Conservation (phyloP, 768 basidiomycete genomes). For the Porpolomopsis calyptriformis region DNA sequence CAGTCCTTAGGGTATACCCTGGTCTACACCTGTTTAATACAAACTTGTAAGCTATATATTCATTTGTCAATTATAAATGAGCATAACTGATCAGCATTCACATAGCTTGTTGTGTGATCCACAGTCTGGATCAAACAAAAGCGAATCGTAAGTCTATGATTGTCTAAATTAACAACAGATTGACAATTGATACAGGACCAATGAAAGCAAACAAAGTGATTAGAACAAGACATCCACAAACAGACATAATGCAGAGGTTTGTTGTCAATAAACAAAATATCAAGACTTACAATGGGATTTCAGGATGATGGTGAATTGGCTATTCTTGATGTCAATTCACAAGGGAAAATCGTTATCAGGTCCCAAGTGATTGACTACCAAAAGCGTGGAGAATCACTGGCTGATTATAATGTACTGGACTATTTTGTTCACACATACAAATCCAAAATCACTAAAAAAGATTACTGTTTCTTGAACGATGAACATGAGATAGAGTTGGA, state of each 20-base stretch:
- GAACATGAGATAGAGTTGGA: slow-evolving; percentile 5
- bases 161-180: no score
- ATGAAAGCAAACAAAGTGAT: no score
- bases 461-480: background rate
- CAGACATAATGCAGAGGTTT: no score
- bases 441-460: background rate
- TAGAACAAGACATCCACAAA: no score
- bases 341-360: slow-evolving; percentile 8
- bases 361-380: slow-evolving; percentile 21
- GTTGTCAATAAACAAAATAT: no score
- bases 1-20: slow-evolving; percentile 16
- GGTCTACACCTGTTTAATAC: no score
- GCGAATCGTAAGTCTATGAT: no score
- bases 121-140: no score
- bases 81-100: background rate
- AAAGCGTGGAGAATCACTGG: slow-evolving; percentile 14
- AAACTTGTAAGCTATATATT: no score
- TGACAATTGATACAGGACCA: no score
- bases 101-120: background rate
- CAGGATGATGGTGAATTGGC: slow-evolving; percentile 7
- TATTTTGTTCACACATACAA: slow-evolving; percentile 27
- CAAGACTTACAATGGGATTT: background rate
- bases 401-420: slow-evolving; percentile 11
- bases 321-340: slow-evolving; percentile 4
- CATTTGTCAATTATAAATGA: background rate